These are phyloP conservation scores for Saccharomyces hybrid DNA, from an alignment of 1,139 yeast genomes.

Conservation along the genomic window DNA sequence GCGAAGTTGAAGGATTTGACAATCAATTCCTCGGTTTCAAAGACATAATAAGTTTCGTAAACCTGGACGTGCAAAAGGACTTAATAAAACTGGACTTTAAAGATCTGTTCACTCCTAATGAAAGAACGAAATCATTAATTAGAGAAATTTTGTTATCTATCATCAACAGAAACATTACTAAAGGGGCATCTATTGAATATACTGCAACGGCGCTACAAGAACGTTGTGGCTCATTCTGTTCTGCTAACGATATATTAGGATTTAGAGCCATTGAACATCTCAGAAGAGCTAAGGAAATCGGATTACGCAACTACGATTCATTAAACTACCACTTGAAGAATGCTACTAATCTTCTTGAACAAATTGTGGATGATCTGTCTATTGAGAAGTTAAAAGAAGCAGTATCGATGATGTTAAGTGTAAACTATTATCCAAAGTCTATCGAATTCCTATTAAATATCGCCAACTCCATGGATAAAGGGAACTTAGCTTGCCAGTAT, in stretches of 20 bases:
- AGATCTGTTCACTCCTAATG: constrained; percentile 67
- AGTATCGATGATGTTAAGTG: constrained; percentile 64
- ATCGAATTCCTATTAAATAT: constrained; percentile 74
- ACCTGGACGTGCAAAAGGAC: constrained; percentile 59
- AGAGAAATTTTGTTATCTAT: constrained; percentile 84
- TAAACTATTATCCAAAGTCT: constrained; percentile 79
- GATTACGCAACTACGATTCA: constrained; percentile 61
- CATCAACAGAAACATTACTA: constrained; percentile 77
- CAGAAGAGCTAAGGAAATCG: constrained; percentile 76
- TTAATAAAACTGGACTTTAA: constrained; percentile 61
- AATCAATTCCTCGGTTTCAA: constrained; percentile 40
- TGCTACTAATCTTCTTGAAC: constrained; percentile 70
- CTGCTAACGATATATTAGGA: constrained; percentile 86
- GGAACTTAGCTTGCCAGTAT: constrained; percentile 49
- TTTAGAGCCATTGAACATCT: constrained; percentile 91
- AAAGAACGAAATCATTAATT: constrained; percentile 56
- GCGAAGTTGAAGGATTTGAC: constrained; percentile 38
- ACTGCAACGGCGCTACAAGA: constrained; percentile 85
- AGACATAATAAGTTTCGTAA: constrained; percentile 64
- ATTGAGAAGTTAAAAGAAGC: constrained; percentile 79
- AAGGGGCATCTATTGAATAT: constrained; percentile 87
- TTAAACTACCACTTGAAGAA: constrained; percentile 62
- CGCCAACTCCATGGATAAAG: constrained; percentile 60
- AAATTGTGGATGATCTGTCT: constrained; percentile 71
- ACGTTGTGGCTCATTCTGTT: constrained; percentile 91